phyloP scores from a whole-genome alignment of 176 grass and related monocot genomes.

The Musa acuminata region DNA sequence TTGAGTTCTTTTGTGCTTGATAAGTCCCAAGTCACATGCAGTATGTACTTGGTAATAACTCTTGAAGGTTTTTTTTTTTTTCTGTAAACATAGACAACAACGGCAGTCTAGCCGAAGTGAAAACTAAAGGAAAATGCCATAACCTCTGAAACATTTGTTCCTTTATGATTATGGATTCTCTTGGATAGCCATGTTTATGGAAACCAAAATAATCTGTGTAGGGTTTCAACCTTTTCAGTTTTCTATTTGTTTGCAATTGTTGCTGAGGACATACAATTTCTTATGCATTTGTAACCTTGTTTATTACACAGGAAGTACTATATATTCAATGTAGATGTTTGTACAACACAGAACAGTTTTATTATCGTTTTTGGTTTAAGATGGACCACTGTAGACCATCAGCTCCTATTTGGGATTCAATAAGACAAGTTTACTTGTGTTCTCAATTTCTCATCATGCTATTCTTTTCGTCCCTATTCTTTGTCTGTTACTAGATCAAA shows the following conservation, averaged over 20 bases:
- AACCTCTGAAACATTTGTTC: too few species aligned
- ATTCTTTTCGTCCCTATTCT: not conserved
- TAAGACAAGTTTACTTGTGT: not conserved
- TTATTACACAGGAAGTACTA: not conserved
- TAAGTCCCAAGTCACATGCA: too few species aligned
- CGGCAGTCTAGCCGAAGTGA: too few species aligned
- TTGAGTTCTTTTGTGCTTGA: constrained; percentile 1
- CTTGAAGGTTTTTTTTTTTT: too few species aligned
- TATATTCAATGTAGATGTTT: not conserved
- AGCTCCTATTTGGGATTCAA: not conserved
- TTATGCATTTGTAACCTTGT: not conserved
- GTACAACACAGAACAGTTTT: not conserved
- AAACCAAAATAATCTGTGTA: not conserved
- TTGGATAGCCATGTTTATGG: not conserved
- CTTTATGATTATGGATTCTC: not conserved
- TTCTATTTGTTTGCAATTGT: not conserved
- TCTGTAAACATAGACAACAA: too few species aligned
- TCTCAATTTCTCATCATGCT: not conserved
- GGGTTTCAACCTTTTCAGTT: constrained; percentile 11
- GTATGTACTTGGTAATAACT: too few species aligned
- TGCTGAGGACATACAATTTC: not conserved
- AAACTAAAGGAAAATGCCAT: too few species aligned
- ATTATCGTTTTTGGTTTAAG: too few species aligned
- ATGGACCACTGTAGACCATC: too few species aligned
- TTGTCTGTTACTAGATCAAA: not conserved